Evolutionary conservation across 129 eudicot species (phyloP).

Genomic region (Flaveria ramosissima): DNA sequence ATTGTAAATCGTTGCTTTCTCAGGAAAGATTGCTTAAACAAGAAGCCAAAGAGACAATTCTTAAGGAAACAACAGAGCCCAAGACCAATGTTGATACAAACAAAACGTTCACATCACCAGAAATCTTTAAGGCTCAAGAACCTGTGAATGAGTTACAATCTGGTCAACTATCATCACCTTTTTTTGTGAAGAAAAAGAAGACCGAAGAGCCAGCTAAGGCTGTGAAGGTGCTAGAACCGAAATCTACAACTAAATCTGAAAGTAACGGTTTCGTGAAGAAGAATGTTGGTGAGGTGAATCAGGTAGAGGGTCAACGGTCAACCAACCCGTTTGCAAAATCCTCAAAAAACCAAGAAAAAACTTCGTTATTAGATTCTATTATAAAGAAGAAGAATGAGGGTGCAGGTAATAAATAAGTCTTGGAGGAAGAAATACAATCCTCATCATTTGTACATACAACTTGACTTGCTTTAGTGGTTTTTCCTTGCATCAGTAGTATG

Average conservation of each 20-base stretch:
- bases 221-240: slow-evolving; percentile 37
- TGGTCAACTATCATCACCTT: slow-evolving; percentile 38
- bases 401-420: slow-evolving; percentile 35
- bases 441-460: slow-evolving; percentile 21
- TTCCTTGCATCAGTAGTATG: slow-evolving; percentile 7
- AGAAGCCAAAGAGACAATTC: slow-evolving; percentile 42
- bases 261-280: slow-evolving; percentile 37
- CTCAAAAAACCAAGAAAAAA: slow-evolving; percentile 53
- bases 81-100: slow-evolving; percentile 17
- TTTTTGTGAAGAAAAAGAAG: slow-evolving; percentile 43
- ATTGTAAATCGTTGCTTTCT: slow-evolving; percentile 3
- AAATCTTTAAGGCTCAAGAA: slow-evolving; percentile 46
- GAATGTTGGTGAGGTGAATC: slow-evolving; percentile 37
- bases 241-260: slow-evolving; percentile 36
- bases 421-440: slow-evolving; percentile 1
- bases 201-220: slow-evolving; percentile 40
- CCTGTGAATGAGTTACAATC: slow-evolving; percentile 37
- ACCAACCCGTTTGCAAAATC: slow-evolving; percentile 86
- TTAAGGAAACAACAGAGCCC: slow-evolving; percentile 23
- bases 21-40: slow-evolving; percentile 73
- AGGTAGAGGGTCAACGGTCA: slow-evolving; percentile 36
- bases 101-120: slow-evolving; percentile 38
- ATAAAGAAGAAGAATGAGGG: slow-evolving; percentile 65
- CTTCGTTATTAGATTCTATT: slow-evolving; percentile 79
- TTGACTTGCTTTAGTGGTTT: slow-evolving; percentile 4